Evolutionary conservation across 129 eudicot genomes (phyloP), one percentile per base, ranked within the genome.

Genomic region (Chrysanthemum makinoi): DNA sequence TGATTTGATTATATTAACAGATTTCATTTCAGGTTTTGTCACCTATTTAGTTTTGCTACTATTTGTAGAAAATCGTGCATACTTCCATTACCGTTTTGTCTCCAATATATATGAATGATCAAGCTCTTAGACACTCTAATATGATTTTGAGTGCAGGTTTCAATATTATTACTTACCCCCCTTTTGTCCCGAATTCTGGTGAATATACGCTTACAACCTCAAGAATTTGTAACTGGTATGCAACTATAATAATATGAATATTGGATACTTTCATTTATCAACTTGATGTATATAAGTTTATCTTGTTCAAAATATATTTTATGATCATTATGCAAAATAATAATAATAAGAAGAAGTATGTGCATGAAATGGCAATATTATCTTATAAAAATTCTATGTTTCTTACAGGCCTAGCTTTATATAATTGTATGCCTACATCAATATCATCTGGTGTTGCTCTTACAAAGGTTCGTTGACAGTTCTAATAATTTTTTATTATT

Each of bases 401-500:
- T 72, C 65, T 17, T 70, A 57, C 89, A 92, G 96, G 98, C 74
- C 84, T 92, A 72, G 98, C 96, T 53, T 66, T 92, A 59, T 92
- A 89, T 79, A 70, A 80, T 76, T 89, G 98, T 83, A 89, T 92
- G 98, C 98, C 98, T 30, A 92, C 98, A 52, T 86, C 98, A n/a
- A 81, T 92, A 80, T 89, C 96, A 49, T 89, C 96, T 81, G 98
- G 91, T 69, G 95, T 92, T 73, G 87, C 98, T 72, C 84, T 92
- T 20, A 89, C 98, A 55, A 83, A 86, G 87, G 97, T 88, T 80
- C 47, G 81, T 46, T 54, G 51, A 62, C 22, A 26, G 62, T 62
- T 43, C 3, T 69, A 57, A 60, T 30, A 60, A 66, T 33, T 50
- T 16, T 4, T 60, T 19, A 33, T 33, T 33, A 20, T 68, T 74